Conservation (phyloP, 2,329 filamentous ascomycete genomes). For the Penicillium sp. region DNA sequence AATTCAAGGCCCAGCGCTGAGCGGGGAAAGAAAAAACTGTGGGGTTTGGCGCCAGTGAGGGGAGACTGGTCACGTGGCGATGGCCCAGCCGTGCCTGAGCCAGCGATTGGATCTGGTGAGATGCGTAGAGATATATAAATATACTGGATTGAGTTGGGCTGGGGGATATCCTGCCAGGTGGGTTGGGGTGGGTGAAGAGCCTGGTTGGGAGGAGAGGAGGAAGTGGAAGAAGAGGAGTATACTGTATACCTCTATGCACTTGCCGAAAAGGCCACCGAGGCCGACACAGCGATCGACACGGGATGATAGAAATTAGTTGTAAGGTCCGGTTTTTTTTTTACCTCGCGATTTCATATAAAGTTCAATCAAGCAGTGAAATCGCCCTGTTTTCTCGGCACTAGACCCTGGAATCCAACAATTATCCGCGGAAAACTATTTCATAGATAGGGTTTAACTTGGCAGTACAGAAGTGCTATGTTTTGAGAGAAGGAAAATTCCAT, state of each 20-base stretch:
- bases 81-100: neutral
- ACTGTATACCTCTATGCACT: no score
- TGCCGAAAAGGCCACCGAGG: neutral
- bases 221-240: neutral
- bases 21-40: slow-evolving; percentile 44
- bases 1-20: slow-evolving; percentile 31
- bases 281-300: neutral
- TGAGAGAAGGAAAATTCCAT: no score
- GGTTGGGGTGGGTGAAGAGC: neutral
- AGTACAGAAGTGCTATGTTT: no score
- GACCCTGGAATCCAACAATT: no score
- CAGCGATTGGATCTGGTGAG: neutral
- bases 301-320: no score
- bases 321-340: no score
- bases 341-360: no score
- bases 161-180: neutral
- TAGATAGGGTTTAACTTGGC: no score
- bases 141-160: neutral
- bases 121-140: neutral
- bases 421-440: no score
- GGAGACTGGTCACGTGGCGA: slow-evolving; percentile 27
- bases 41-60: slow-evolving; percentile 33
- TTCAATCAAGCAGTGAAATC: no score
- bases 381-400: no score
- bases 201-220: neutral